Evolutionary conservation across 179 eudicot species (phyloP).

Genomic region (Silene coronaria): DNA sequence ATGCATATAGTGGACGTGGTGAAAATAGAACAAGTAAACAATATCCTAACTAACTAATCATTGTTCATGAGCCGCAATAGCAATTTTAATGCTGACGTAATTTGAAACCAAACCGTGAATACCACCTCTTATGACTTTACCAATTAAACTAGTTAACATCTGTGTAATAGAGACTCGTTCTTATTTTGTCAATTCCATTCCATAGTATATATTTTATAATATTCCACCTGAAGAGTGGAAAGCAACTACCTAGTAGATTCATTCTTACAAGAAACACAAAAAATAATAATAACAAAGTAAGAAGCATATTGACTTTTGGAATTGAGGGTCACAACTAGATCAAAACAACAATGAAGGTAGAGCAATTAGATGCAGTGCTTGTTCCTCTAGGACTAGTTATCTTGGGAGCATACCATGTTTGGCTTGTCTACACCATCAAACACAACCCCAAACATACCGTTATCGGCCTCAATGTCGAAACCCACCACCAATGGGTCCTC

Average conservation of each 20-base stretch:
- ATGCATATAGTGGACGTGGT: too few relatives aligned
- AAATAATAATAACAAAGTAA: too few relatives aligned
- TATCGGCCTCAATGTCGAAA: constrained; percentile 59
- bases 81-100: too few relatives aligned
- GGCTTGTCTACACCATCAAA: constrained; percentile 44
- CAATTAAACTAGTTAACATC: too few relatives aligned
- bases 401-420: constrained; percentile 43
- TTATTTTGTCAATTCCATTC: neutral
- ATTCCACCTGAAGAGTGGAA: neutral
- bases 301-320: neutral
- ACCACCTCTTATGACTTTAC: too few relatives aligned
- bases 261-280: neutral
- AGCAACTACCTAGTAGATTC: neutral
- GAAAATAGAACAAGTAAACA: too few relatives aligned
- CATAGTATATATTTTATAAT: neutral
- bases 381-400: constrained; percentile 49
- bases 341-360: constrained; percentile 29
- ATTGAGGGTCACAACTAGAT: neutral
- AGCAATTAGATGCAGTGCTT: constrained; percentile 42
- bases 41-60: too few relatives aligned
- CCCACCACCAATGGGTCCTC: constrained; percentile 54
- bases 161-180: neutral
- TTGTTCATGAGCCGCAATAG: too few relatives aligned
- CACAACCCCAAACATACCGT: constrained; percentile 53
- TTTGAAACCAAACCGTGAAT: too few relatives aligned